phyloP scores from a whole-genome alignment of 768 basidiomycete genomes.

The Auriscalpium orientale region DNA sequence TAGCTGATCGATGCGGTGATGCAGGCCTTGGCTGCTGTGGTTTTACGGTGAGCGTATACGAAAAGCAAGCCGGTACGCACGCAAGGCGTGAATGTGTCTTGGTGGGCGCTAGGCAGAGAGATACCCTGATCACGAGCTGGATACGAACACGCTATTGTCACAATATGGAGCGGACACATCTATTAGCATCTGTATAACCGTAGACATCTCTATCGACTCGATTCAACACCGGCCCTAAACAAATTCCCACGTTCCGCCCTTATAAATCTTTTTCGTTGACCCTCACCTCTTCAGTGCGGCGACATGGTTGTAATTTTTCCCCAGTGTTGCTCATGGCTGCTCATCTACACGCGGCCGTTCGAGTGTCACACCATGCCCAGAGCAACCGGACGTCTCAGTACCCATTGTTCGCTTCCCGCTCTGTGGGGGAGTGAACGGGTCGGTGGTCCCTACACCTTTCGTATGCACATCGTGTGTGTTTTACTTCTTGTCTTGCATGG shows the following conservation, averaged over 20 bases:
- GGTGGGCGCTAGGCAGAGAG: no score
- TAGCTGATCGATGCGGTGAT: neutral
- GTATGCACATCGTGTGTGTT: neutral
- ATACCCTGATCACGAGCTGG: no score
- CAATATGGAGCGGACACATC: no score
- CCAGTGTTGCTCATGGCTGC: constrained; percentile 88
- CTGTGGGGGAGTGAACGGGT: constrained; percentile 56
- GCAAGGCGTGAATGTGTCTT: no score
- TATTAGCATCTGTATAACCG: no score
- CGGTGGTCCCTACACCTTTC: constrained; percentile 53
- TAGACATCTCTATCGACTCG: no score
- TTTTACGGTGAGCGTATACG: constrained; percentile 41
- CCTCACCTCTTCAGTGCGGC: constrained; percentile 59
- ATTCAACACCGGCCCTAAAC: neutral
- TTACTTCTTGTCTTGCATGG: neutral
- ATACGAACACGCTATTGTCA: no score
- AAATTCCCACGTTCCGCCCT: neutral
- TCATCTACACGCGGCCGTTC: constrained; percentile 56
- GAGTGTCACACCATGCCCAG: constrained; percentile 87
- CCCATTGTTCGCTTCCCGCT: constrained; percentile 47
- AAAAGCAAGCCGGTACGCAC: no score
- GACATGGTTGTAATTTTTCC: constrained; percentile 68
- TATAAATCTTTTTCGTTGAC: neutral
- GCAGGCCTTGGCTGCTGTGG: constrained; percentile 31
- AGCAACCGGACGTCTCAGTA: constrained; percentile 73